Conservation (phyloP, 345 rosid species). For the Rhodamnia rubescens region DNA sequence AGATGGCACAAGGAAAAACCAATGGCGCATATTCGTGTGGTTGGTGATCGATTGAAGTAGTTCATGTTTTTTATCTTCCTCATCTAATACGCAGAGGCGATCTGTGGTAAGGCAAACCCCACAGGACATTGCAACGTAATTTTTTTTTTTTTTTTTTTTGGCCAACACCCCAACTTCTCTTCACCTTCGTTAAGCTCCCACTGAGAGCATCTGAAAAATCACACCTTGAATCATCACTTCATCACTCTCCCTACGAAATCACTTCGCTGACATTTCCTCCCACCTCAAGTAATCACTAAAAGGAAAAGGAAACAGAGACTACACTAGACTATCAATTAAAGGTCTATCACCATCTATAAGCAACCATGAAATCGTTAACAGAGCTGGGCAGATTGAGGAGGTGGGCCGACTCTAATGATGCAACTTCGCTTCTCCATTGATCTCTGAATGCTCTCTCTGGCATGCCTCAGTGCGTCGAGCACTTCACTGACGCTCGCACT, state of each 20-base stretch:
- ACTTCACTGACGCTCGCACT: constrained; percentile 27
- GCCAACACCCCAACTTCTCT: neutral
- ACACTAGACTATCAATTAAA: neutral
- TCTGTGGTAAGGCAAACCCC: neutral
- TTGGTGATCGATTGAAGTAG: neutral
- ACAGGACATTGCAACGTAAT: neutral
- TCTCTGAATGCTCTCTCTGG: constrained; percentile 3
- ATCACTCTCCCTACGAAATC: neutral
- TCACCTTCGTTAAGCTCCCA: neutral
- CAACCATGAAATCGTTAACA: neutral
- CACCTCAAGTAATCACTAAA: neutral
- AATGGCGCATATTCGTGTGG: neutral
- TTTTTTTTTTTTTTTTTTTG: neutral
- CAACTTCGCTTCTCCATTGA: constrained; percentile 20
- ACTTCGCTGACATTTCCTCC: neutral
- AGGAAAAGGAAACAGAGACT: neutral
- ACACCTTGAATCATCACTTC: neutral
- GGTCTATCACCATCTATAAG: neutral
- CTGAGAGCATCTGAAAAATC: neutral
- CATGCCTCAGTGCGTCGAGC: constrained; percentile 31
- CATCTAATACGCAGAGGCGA: neutral
- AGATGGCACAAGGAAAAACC: neutral
- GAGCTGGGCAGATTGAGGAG: neutral
- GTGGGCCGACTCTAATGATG: constrained; percentile 8
- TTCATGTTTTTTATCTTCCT: neutral